A percentile compares a stretch with the other conserved stretches of the same genome.
Conservation (phyloP, 164 flowering plant species). For the Vitis amurensis region DNA sequence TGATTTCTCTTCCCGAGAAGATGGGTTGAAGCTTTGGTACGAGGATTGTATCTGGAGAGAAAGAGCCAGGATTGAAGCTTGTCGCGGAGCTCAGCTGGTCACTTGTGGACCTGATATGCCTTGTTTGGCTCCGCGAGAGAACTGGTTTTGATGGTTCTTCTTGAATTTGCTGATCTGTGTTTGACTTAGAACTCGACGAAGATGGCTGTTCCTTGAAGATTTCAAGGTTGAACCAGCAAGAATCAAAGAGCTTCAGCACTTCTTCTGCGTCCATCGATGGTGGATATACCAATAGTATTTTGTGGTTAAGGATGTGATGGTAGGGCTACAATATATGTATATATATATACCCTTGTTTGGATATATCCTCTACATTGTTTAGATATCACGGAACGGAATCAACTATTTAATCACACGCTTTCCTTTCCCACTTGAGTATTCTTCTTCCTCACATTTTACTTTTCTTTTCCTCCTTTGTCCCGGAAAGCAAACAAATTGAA, state of each 20-base stretch:
- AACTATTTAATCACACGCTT: constrained; percentile 7
- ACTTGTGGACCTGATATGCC: constrained; percentile 41
- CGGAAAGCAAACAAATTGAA: constrained; percentile 9
- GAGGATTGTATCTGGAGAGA: constrained; percentile 39
- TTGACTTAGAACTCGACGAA: constrained; percentile 6
- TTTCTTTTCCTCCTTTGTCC: constrained; percentile 6
- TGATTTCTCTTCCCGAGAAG: constrained; percentile 45
- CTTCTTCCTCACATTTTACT: neutral
- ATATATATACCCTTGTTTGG: too few species aligned
- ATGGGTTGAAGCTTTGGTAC: constrained; percentile 44
- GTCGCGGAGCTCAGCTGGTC: constrained; percentile 30
- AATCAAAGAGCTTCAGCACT: constrained; percentile 44
- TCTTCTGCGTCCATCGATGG: constrained; percentile 39
- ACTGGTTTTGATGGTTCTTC: constrained; percentile 11
- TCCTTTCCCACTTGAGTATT: neutral
- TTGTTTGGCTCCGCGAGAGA: constrained; percentile 19
- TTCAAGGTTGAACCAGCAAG: constrained; percentile 43
- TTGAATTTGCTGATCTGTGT: constrained; percentile 16
- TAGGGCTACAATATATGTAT: constrained; percentile 1
- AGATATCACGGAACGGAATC: constrained; percentile 3
- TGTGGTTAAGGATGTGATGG: neutral
- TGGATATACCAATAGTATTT: neutral
- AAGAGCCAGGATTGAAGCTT: constrained; percentile 15
- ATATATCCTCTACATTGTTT: neutral
- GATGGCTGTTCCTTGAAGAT: constrained; percentile 16